Base-by-base conservation (phyloP, 805 yeast species). In the Isabelozyma pseudorhagii region DNA sequence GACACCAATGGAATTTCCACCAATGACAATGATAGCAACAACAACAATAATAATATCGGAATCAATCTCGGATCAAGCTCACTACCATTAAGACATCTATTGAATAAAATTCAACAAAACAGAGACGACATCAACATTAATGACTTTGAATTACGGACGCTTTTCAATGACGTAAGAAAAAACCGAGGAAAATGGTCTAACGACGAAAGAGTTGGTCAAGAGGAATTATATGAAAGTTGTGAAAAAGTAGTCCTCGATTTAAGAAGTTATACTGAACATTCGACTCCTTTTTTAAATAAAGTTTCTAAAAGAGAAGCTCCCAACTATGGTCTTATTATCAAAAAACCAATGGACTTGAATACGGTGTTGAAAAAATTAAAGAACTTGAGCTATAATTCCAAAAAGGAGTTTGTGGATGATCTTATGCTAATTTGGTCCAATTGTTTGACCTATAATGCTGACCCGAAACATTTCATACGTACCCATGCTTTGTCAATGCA, bases 241-340 rank as follows among this genome's bases (percentile, higher is more conserved):
- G 99, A 94, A 59, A 92, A 91, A 61, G 99, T 94, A 1, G 92
- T 93, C 0, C 72, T 85, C 54, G 98, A 94, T 59, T 72, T 94
- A 31, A 79, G 99, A 61, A 89, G 93, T 6, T 89, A 87, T 57
- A 93, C 99, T 0, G 97, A 94, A 61, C 98, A 94, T 68, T 91
- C 97, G 0, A 91, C 97, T 1, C 96, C 98, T 0, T 94, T 94
- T 62, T 75, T 94, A 56, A 94, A 92, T 69, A 89, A 89, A 62
- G 99, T 94, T n/a, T 89, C 94, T 50, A 94, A 94, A 64, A 79
- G 99, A 49, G 99, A 94, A 61, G 99, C 99, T 0, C 99, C 99
- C 7, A 94, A 94, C 63, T 94, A 94, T 68, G 90, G 90, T 55
- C 85, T 86, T 49, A 78, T 94, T 40, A 93, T 94, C 60, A 92